A percentile compares a stretch with the other conserved stretches of the same genome.
Conservation (phyloP, 1,139 yeast species). For the Taiozyma onychis region DNA sequence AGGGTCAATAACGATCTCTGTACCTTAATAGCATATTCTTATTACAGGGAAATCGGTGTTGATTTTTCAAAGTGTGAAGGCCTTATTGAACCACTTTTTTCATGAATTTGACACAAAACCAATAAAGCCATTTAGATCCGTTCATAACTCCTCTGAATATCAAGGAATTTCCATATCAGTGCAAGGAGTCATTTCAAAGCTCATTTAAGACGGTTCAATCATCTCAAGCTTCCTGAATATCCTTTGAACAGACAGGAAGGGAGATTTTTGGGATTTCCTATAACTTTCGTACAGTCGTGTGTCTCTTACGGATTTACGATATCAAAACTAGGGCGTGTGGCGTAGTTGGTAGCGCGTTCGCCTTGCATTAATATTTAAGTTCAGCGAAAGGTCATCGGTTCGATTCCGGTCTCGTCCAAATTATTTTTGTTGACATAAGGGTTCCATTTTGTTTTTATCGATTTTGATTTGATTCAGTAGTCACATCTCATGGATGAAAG, state of each 20-base stretch:
- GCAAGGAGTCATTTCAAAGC: too few relatives aligned
- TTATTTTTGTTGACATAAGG: neutral
- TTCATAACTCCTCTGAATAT: too few relatives aligned
- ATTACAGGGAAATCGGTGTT: neutral
- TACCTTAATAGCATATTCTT: too few relatives aligned
- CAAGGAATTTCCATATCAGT: too few relatives aligned
- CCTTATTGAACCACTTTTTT: neutral
- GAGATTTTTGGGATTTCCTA: too few relatives aligned
- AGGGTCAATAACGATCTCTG: neutral
- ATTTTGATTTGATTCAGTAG: too few relatives aligned
- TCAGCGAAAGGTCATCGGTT: conserved; percentile 24
- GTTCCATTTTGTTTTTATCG: neutral
- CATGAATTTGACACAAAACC: neutral
- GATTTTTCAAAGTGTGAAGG: neutral
- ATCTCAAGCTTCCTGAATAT: too few relatives aligned
- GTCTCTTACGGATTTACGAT: neutral
- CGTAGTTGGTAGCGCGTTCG: conserved; percentile 25
- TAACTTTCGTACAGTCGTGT: too few relatives aligned
- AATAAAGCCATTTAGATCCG: neutral
- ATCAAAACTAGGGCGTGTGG: conserved; percentile 17
- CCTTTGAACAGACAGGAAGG: too few relatives aligned
- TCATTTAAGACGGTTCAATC: too few relatives aligned
- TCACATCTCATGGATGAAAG: too few relatives aligned
- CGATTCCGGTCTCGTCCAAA: conserved; percentile 25
- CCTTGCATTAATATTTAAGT: conserved; percentile 13